Conservation (phyloP, 495 filamentous ascomycete genomes). For the Trichoderma asperelloides region DNA sequence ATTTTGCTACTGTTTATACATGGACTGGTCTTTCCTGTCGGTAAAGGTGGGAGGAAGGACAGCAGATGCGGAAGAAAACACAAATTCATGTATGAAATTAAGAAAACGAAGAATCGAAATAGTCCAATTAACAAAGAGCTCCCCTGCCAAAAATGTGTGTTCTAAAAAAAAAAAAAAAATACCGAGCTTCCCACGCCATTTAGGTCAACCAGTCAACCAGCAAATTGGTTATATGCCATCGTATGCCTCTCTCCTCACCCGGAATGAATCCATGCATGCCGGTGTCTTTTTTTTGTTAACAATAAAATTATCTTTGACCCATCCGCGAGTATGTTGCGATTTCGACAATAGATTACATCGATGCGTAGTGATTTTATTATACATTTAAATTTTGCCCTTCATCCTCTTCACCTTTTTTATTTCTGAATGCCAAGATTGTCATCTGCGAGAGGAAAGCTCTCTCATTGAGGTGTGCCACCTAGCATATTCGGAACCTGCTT, state of each 20-base stretch:
- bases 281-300: neutral
- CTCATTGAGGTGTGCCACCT: conserved; percentile 19
- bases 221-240: conserved; percentile 3
- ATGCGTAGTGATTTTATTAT: conserved; percentile 6
- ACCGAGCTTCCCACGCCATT: neutral
- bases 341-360: conserved; percentile 8
- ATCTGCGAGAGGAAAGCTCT: neutral
- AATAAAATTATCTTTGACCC: neutral
- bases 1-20: neutral
- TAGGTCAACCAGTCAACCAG: neutral
- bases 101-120: neutral
- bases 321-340: conserved; percentile 4
- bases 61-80: neutral
- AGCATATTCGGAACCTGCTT: conserved; percentile 71
- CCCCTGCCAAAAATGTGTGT: neutral
- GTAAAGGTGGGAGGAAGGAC: neutral
- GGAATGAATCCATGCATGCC: conserved; percentile 2
- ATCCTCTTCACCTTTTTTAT: neutral
- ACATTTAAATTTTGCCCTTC: conserved; percentile 3
- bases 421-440: neutral
- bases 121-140: conserved; percentile 1
- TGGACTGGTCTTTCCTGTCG: neutral
- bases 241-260: conserved; percentile 1
- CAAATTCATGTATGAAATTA: neutral
- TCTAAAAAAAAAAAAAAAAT: neutral